Conservation (phyloP, 768 basidiomycete species). For the Clitopilus passeckerianus region DNA sequence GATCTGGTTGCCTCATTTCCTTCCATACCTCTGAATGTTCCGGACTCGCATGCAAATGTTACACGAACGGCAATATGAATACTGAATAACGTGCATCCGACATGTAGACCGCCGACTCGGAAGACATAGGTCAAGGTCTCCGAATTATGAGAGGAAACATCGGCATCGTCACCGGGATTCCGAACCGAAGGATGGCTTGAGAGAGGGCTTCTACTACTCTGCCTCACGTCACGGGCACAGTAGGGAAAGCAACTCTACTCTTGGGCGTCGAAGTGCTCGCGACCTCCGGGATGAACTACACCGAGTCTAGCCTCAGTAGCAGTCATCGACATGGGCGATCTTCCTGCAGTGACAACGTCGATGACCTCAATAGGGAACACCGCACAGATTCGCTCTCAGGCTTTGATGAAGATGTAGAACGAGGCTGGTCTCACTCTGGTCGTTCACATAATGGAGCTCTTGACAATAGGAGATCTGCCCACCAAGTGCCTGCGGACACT, state of each 20-base stretch:
- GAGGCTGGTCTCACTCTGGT: neutral
- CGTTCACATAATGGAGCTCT: too few species aligned
- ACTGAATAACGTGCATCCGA: neutral
- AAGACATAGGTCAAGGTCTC: neutral
- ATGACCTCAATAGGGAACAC: neutral
- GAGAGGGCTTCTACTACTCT: neutral
- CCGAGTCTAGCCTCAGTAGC: neutral
- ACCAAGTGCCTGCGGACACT: too few species aligned
- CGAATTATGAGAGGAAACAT: neutral
- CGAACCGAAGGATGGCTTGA: neutral
- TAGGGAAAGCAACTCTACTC: neutral
- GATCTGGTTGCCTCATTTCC: neutral
- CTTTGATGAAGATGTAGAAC: neutral
- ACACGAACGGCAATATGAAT: too few species aligned
- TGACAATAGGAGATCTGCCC: too few species aligned
- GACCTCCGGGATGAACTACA: neutral
- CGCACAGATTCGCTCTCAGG: neutral
- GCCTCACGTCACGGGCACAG: neutral
- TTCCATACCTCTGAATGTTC: neutral
- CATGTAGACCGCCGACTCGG: neutral
- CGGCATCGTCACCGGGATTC: neutral
- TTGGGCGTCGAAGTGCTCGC: neutral
- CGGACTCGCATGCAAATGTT: neutral
- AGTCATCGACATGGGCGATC: neutral
- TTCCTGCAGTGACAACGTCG: too few species aligned